A percentile compares a stretch with the other conserved stretches of the same genome.
phyloP scores from a whole-genome alignment of 208 protist genomes.

The Histomonas meleagridis region DNA sequence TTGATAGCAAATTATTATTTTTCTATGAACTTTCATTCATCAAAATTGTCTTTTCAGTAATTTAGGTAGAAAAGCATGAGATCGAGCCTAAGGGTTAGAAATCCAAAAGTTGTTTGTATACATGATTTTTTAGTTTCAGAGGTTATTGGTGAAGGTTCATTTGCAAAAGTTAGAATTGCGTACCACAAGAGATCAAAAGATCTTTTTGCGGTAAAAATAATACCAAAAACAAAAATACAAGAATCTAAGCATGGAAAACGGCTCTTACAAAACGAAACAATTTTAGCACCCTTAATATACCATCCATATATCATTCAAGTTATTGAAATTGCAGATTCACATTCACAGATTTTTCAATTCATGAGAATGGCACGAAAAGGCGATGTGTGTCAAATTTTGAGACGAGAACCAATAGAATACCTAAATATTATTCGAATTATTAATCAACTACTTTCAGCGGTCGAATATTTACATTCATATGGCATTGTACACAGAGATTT shows the following conservation, averaged over 20 bases:
- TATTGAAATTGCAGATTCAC: background rate
- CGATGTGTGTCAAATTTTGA: background rate
- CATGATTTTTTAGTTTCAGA: background rate
- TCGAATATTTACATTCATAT: background rate
- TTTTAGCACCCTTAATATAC: background rate
- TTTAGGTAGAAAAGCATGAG: too few relatives aligned
- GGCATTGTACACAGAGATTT: background rate
- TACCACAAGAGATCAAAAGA: background rate
- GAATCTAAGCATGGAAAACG: background rate
- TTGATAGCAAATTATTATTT: too few relatives aligned
- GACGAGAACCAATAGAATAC: background rate
- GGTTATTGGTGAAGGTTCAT: background rate
- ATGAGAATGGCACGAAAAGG: background rate
- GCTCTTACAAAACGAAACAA: background rate
- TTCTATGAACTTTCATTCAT: too few relatives aligned
- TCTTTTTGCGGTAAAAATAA: slow-evolving; percentile 15
- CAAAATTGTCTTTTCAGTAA: too few relatives aligned
- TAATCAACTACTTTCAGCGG: background rate
- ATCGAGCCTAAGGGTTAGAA: too few relatives aligned
- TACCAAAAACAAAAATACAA: background rate
- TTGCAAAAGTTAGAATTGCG: background rate
- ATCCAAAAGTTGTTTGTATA: too few relatives aligned
- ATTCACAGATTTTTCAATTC: background rate
- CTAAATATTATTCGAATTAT: background rate
- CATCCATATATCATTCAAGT: slow-evolving; percentile 20